Evolutionary conservation across 2,329 filamentous ascomycete species (phyloP), one percentile per base, ranked within the genome.

Genomic region (Colletotrichum sp.): DNA sequence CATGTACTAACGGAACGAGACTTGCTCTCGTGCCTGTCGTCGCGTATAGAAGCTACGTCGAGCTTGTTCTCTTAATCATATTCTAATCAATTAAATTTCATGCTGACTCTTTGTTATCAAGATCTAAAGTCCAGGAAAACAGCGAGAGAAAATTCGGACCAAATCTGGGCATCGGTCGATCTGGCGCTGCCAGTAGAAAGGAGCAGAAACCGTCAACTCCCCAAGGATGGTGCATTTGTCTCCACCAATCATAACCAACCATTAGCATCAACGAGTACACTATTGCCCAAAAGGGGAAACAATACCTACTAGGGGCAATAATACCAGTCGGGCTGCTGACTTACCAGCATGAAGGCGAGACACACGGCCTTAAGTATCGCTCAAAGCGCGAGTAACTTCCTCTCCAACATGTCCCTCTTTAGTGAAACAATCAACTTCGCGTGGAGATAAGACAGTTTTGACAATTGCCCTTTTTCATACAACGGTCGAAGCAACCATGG

Each of bases 21-120:
- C 34, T 1, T 36, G 34, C 0, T 36, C 34, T 36, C 15, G 15
- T 36, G 0, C 15, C 34, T 36, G 34, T 36, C 1, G 15, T 36
- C 34, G 34, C 7, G 34, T 16, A 15, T 7, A 32, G 32, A 36
- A 36, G 34, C 7, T 36, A 36, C 34, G 34, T 0, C 3, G 34
- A 36, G 34, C 34, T 16, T 36, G 34, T 8, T 36, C 34, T 36
- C 34, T 0, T 36, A 0, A 8, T 36, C 34, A 36, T 36, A 16
- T 0, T 0, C 34, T 1, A 36, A 1, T 36, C 0, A 36, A 36
- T 16, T 16, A 16, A 8, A 8, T 16, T 36, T 7, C 7, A 36
- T 1, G 34, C 15, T 3, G 0, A 36, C 34, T 0, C 34, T 8
- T 16, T 0, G 15, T 36, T 0, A 36, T 36, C 15, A 36, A 36